Percentiles rank a stretch among this genome's conserved stretches.
Evolutionary conservation across 192 early-diverging fungal genomes (phyloP).

Genomic region (Backusella mclennaniae): DNA sequence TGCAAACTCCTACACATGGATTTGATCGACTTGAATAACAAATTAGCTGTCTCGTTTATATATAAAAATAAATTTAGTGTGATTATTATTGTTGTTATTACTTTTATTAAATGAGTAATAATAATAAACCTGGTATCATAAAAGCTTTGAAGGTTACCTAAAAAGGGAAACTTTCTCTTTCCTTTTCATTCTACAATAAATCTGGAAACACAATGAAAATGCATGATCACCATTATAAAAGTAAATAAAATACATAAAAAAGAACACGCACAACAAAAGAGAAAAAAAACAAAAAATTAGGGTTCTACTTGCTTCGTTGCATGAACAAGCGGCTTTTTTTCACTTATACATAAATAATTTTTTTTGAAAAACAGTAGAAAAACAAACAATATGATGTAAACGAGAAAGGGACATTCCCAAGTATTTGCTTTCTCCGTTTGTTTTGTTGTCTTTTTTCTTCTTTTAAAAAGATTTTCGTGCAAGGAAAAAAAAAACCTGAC

Average conservation of each 20-base stretch:
- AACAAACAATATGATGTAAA: neutral
- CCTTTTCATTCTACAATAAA: neutral
- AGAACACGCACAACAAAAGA: neutral
- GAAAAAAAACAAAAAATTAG: neutral
- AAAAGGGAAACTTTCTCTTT: neutral
- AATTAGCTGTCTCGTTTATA: neutral
- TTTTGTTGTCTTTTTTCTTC: neutral
- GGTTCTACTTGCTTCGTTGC: neutral
- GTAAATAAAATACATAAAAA: neutral
- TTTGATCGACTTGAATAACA: neutral
- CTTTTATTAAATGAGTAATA: neutral
- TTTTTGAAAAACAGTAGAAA: neutral
- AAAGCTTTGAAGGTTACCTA: neutral
- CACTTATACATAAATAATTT: neutral
- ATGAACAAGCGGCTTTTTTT: neutral
- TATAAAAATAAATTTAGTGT: neutral
- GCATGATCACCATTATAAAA: neutral
- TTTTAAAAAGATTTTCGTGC: neutral
- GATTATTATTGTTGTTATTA: neutral
- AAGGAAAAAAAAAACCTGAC: neutral
- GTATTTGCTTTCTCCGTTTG: neutral
- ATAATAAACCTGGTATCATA: neutral
- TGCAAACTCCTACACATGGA: slow-evolving; percentile 2
- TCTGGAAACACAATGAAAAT: neutral
- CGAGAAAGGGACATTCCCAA: neutral